Percentiles rank a stretch among this genome's conserved stretches.
Evolutionary conservation across 371 early-diverging fungal genomes (phyloP).

Genomic region (Mucor sp.): DNA sequence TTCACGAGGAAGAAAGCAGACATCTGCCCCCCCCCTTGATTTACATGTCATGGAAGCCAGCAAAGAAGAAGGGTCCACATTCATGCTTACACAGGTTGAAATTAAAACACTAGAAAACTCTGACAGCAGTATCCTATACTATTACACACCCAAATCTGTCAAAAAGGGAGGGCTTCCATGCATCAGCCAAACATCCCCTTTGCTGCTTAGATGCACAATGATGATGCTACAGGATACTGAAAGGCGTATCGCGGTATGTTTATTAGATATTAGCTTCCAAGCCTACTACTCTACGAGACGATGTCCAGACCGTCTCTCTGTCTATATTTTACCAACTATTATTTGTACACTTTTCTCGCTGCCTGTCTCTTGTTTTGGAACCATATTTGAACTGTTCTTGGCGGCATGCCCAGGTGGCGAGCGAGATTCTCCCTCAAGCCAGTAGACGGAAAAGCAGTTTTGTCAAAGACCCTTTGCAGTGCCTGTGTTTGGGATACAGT

Average conservation of each 20-base stretch:
- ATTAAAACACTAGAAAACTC: neutral
- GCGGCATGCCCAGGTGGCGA: conserved; percentile 68
- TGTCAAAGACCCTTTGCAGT: conserved; percentile 14
- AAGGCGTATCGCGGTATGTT: neutral
- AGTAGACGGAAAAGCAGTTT: conserved; percentile 20
- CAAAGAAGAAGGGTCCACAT: too few species aligned
- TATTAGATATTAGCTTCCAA: neutral
- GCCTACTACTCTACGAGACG: neutral
- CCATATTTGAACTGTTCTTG: conserved; percentile 83
- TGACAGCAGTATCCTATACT: too few species aligned
- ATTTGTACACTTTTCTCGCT: conserved; percentile 49
- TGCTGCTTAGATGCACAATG: neutral
- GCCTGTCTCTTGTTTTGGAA: conserved; percentile 89
- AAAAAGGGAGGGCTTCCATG: neutral
- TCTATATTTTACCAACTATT: neutral
- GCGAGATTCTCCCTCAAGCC: conserved; percentile 59
- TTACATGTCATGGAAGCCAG: too few species aligned
- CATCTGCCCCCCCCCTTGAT: too few species aligned
- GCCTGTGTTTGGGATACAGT: conserved; percentile 31
- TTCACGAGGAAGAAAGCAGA: too few species aligned
- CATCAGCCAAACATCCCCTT: neutral
- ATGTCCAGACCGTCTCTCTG: neutral
- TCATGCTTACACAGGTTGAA: neutral
- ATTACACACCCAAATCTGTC: neutral
- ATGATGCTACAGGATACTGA: neutral